Evolutionary conservation across 2,329 filamentous ascomycete genomes (phyloP), one percentile per base, ranked within the genome.

Genomic region (Onygenales sp.): DNA sequence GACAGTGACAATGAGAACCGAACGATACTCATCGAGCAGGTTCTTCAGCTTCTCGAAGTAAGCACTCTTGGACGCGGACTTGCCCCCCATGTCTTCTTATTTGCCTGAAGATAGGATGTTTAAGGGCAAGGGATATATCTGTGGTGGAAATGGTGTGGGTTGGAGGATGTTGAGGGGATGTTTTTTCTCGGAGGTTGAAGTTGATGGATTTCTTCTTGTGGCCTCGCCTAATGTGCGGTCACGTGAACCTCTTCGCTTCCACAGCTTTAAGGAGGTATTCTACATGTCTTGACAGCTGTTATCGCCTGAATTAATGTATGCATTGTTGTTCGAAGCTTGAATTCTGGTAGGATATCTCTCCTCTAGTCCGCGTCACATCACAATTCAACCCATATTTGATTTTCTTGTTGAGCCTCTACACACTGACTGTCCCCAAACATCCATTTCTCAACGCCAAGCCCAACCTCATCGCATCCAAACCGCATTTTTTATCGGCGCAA

Each of bases 11-110:
- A 98, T 91, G 89, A 98, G 97, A 81, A 97, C 87, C 72, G 87
- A 92, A 76, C 84, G 84, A 87, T 94, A 97, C 75, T 90, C 86
- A 81, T 97, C 89, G 75, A 98, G 86, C 75, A 97, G 85, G 77
- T 76, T 76, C 86, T 96, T 95, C 76, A 98, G 90, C 90, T 97
- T 97, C 78, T 96, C 92, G 83, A 98, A 98, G 85, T 98, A 95
- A 75, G 76, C 87, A 75, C 89, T 83, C 85, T 97, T 98, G 85
- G 86, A 91, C 72, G 80, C 82, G 70, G 87, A 82, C 82, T 89
- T 96, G 90, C 89, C 91, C 90, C 90, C 91, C 91, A 95, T 95
- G 83, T 89, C 87, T 94, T 89, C 89, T 94, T 94, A 78, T 81
- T 63, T 63, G 68, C 67, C 71, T 89, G 89, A 93, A 93, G 89